A percentile compares a stretch with the other conserved stretches of the same genome.
These are phyloP conservation scores for Tulasnella sp. DNA, from an alignment of 768 basidiomycete genomes.

Conservation along the genomic window DNA sequence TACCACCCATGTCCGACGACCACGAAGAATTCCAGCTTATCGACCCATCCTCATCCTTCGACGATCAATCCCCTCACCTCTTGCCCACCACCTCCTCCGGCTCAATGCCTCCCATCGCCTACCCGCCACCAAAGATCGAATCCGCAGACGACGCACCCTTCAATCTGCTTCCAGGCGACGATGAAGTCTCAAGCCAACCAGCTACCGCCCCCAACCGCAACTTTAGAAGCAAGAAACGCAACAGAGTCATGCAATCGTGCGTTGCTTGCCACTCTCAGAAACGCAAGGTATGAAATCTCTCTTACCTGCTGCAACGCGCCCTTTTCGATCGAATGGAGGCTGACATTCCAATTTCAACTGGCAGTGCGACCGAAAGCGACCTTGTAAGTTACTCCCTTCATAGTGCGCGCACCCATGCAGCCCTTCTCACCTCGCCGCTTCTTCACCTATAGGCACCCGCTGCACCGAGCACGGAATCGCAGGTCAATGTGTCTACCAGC, in stretches of 20 bases:
- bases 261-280: constrained; percentile 86
- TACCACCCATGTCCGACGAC: constrained; percentile 19
- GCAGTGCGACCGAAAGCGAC: constrained; percentile 87
- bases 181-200: constrained; percentile 24
- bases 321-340: constrained; percentile 21
- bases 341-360: constrained; percentile 23
- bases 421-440: constrained; percentile 13
- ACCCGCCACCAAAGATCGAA: constrained; percentile 62
- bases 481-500: constrained; percentile 28
- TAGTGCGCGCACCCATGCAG: neutral
- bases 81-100: constrained; percentile 34
- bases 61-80: constrained; percentile 42
- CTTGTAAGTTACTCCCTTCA: constrained; percentile 80
- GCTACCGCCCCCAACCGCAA: constrained; percentile 38
- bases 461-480: constrained; percentile 27
- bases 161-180: constrained; percentile 16
- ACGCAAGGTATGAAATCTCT: constrained; percentile 58
- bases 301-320: neutral
- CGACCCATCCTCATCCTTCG: constrained; percentile 12
- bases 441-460: constrained; percentile 23
- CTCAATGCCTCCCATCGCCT: constrained; percentile 53
- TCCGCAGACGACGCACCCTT: constrained; percentile 48
- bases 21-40: constrained; percentile 17
- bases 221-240: constrained; percentile 73
- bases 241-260: constrained; percentile 85